phyloP scores from a whole-genome alignment of 2,329 filamentous ascomycete species.

The Verticillium tricorpus region DNA sequence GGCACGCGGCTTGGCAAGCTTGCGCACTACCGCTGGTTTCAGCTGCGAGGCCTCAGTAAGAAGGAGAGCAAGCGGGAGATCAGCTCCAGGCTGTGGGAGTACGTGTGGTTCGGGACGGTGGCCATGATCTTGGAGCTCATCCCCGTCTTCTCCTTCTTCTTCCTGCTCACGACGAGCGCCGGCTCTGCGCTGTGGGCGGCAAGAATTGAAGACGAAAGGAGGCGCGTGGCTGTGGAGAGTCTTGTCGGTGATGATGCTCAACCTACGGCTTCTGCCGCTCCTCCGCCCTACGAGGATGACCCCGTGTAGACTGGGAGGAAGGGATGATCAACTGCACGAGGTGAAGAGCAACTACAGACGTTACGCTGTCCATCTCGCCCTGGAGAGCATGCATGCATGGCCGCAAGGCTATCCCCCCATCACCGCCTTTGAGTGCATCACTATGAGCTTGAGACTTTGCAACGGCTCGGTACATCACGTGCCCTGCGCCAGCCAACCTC shows the following conservation, averaged over 20 bases:
- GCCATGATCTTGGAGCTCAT: conserved; percentile 83
- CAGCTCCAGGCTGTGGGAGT: conserved; percentile 67
- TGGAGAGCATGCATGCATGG: too few species aligned
- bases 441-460: too few species aligned
- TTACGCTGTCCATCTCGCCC: too few species aligned
- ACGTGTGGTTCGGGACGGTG: conserved; percentile 88
- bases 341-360: too few species aligned
- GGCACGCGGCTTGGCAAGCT: conserved; percentile 84
- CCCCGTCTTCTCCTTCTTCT: conserved; percentile 88
- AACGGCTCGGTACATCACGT: too few species aligned
- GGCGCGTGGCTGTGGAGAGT: conserved; percentile 17
- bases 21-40: conserved; percentile 87
- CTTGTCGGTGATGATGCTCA: conserved; percentile 17
- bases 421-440: too few species aligned
- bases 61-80: conserved; percentile 70
- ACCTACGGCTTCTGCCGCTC: conserved; percentile 15
- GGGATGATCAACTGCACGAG: too few species aligned
- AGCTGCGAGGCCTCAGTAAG: conserved; percentile 69
- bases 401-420: too few species aligned
- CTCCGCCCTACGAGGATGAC: conserved; percentile 32
- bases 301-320: conserved; percentile 19
- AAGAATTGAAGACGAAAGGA: conserved; percentile 62
- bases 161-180: conserved; percentile 79
- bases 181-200: conserved; percentile 85
- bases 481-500: too few species aligned